These are phyloP conservation scores for Zizania palustris DNA, from an alignment of 202 grass and related monocot genomes.

Conservation along the genomic window DNA sequence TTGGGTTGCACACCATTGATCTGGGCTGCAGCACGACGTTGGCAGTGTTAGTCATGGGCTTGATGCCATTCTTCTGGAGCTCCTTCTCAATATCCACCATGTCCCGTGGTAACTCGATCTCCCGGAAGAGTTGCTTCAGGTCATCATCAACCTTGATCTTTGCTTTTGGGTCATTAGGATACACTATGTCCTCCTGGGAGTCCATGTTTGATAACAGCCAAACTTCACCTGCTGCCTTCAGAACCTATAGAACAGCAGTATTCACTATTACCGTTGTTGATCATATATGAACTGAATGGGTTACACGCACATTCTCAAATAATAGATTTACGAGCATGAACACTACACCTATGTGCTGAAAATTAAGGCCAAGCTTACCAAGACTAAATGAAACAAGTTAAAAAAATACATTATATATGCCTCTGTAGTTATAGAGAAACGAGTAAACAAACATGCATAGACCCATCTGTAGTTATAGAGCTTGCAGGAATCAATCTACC, in stretches of 20 bases:
- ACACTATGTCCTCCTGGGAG: slow-evolving; percentile 86
- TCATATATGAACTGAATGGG: background rate
- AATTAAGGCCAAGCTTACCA: background rate
- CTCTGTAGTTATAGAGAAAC: too few species aligned
- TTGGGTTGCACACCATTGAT: slow-evolving; percentile 46
- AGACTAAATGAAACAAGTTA: background rate
- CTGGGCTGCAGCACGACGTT: slow-evolving; percentile 59
- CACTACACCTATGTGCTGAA: background rate
- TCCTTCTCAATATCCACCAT: slow-evolving; percentile 90
- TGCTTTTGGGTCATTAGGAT: slow-evolving; percentile 82
- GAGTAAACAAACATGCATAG: too few species aligned
- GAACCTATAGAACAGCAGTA: slow-evolving; percentile 46
- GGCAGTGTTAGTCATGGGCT: slow-evolving; percentile 58
- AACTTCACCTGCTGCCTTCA: slow-evolving; percentile 70
- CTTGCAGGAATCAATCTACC: background rate
- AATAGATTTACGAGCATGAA: background rate
- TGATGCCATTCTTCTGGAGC: slow-evolving; percentile 79
- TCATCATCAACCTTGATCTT: slow-evolving; percentile 79
- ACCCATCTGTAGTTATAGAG: background rate
- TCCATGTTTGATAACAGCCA: slow-evolving; percentile 94
- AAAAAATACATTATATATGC: background rate
- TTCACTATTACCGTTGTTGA: background rate
- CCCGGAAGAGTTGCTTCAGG: slow-evolving; percentile 69
- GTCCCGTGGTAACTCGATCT: slow-evolving; percentile 70
- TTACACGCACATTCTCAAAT: background rate